Base-by-base conservation (phyloP, 129 eudicot genomes). In the Glebionis coronaria region DNA sequence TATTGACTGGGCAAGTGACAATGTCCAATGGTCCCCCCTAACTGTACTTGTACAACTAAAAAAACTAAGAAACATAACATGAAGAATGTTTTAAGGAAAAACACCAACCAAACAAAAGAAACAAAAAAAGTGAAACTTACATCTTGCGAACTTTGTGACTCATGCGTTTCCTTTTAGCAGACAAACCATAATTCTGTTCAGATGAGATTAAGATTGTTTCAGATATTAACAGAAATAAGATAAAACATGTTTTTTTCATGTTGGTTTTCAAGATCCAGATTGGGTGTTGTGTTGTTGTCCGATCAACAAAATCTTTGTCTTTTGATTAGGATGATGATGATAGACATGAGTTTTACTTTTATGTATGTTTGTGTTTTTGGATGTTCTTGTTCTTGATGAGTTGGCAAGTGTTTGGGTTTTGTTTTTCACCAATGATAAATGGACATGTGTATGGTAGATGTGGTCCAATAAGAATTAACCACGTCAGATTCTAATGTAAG, bases 121-220 rank as follows among this genome's bases (percentile, higher is more conserved):
- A n/a, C n/a, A n/a, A n/a, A 51, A 29, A 51, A 59, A 55, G 49
- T 25, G 31, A 3, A 42, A 61, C 86, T 87, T 82, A 87, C 97
- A 90, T 90, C 73, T 72, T 78, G 69, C 97, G 95, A 56, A 90
- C 97, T 79, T 84, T 90, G 28, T 80, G 69, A 55, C 87, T 90
- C 88, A 90, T 80, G 44, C 90, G 84, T 73, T 71, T 73, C 61
- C 76, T 84, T 82, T 87, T 87, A 76, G 84, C 88, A 18, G 78
- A 80, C 35, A 58, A 64, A 27, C 49, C 21, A 18, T 73, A 57
- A 71, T 84, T 82, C 10, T 63, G 70, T 54, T 77, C 63, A 16
- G 87, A 78, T 28, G 79, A 28, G 58, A 47, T 44, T 28, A 70
- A 75, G 38, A 78, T 67, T 68, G 79, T 15, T n/a, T 86, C 72